Evolutionary conservation across 2,329 filamentous ascomycete species (phyloP).

Genomic region (Aspergillaceae sp.): DNA sequence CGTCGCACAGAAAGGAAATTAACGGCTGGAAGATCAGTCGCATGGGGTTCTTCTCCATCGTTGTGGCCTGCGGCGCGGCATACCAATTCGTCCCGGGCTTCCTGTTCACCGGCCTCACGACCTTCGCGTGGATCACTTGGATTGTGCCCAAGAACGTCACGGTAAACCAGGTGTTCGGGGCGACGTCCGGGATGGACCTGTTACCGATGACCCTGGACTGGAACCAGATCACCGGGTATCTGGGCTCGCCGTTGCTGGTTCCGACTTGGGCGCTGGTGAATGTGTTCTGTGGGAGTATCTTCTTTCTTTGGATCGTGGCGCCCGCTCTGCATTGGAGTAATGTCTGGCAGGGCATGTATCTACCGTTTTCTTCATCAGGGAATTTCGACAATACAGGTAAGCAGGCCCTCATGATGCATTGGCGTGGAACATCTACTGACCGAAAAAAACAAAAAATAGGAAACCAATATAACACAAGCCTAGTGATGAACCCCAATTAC

Average conservation of each 20-base stretch:
- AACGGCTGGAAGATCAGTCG: conserved; percentile 32
- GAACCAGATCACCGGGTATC: conserved; percentile 40
- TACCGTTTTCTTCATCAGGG: conserved; percentile 44
- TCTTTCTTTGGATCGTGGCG: conserved; percentile 53
- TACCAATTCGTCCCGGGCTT: conserved; percentile 19
- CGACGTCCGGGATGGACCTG: conserved; percentile 21
- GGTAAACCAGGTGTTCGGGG: conserved; percentile 23
- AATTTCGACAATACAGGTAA: conserved; percentile 8
- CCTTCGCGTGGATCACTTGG: conserved; percentile 23
- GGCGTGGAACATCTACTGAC: not conserved
- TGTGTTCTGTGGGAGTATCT: conserved; percentile 54
- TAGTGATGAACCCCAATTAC: conserved; percentile 18
- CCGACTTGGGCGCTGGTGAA: conserved; percentile 64
- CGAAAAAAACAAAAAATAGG: not conserved
- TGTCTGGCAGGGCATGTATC: conserved; percentile 53
- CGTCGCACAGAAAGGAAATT: conserved; percentile 19
- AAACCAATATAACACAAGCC: conserved; percentile 17
- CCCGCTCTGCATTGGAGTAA: conserved; percentile 56
- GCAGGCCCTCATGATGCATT: not conserved
- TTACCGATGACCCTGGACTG: conserved; percentile 36
- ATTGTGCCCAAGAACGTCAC: conserved; percentile 18
- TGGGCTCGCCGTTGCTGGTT: conserved; percentile 55
- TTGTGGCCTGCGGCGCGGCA: conserved; percentile 24
- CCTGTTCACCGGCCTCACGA: conserved; percentile 22
- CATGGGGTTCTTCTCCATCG: conserved; percentile 21